A percentile compares a stretch with the other conserved stretches of the same genome.
Evolutionary conservation across 1,139 yeast species (phyloP).

Genomic region (Scheffersomyces segobiensis): DNA sequence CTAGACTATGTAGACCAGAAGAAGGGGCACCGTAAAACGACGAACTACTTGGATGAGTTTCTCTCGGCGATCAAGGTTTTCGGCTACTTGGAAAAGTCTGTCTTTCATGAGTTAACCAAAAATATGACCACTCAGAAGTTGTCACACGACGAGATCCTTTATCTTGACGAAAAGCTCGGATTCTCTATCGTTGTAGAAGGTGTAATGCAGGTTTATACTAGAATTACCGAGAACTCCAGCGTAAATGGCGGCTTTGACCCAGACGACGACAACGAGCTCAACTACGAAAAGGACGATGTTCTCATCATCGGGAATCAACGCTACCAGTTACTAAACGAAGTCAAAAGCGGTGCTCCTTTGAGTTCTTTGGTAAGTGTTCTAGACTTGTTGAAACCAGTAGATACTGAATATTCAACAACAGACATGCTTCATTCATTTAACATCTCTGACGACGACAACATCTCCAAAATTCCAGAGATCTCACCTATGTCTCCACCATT

Average conservation of each 20-base stretch:
- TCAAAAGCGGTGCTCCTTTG: slow-evolving; percentile 81
- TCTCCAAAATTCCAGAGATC: neutral
- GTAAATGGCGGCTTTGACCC: slow-evolving; percentile 5
- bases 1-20: slow-evolving; percentile 29
- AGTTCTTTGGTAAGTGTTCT: slow-evolving; percentile 81
- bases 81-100: slow-evolving; percentile 88
- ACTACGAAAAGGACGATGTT: slow-evolving; percentile 41
- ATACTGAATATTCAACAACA: slow-evolving; percentile 1
- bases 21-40: slow-evolving; percentile 26
- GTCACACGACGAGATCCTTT: slow-evolving; percentile 72
- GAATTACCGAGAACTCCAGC: slow-evolving; percentile 28
- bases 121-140: slow-evolving; percentile 89
- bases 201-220: slow-evolving; percentile 74
- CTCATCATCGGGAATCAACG: slow-evolving; percentile 49
- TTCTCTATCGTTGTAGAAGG: slow-evolving; percentile 97
- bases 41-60: slow-evolving; percentile 79
- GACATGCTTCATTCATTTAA: slow-evolving; percentile 35
- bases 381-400: slow-evolving; percentile 47
- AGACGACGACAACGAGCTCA: slow-evolving; percentile 22
- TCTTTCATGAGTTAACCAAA: slow-evolving; percentile 88
- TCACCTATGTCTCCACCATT: slow-evolving; percentile 8
- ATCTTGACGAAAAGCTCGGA: slow-evolving; percentile 70
- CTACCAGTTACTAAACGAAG: slow-evolving; percentile 79
- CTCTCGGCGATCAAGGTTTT: slow-evolving; percentile 88
- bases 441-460: slow-evolving; percentile 16